phyloP scores from a whole-genome alignment of 176 grass and related monocot genomes.

The Ensete glaucum region DNA sequence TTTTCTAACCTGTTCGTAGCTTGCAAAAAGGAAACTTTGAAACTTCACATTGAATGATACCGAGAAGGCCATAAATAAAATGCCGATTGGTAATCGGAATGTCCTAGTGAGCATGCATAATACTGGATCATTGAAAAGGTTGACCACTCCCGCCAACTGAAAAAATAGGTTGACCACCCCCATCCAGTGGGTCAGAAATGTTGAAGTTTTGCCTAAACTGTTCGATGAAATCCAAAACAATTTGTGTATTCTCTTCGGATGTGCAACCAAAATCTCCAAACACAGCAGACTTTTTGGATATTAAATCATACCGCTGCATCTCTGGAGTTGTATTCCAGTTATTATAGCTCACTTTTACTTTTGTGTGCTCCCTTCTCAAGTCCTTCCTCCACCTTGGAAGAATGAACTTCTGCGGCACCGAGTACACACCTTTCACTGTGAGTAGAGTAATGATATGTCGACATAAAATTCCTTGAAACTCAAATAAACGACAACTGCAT shows the following conservation, averaged over 20 bases:
- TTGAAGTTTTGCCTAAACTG: conserved; percentile 8
- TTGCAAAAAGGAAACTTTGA: neutral
- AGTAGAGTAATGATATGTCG: conserved; percentile 4
- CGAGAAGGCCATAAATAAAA: neutral
- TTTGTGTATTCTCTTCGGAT: conserved; percentile 4
- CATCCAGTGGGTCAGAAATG: neutral
- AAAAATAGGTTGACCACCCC: neutral
- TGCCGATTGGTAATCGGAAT: neutral
- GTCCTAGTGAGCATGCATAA: neutral
- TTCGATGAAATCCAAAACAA: conserved; percentile 10
- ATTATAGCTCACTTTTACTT: conserved; percentile 10
- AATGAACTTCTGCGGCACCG: neutral
- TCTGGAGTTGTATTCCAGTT: conserved; percentile 5
- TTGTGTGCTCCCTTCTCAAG: neutral
- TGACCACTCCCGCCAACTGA: neutral
- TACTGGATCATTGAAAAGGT: neutral
- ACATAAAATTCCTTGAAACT: conserved; percentile 11
- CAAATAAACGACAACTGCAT: conserved; percentile 12
- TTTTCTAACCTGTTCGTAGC: neutral
- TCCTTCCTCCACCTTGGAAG: conserved; percentile 12
- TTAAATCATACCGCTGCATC: conserved; percentile 7
- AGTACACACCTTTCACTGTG: neutral
- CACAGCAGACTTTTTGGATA: neutral
- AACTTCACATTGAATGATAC: neutral
- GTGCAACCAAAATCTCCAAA: conserved; percentile 2